Evolutionary conservation across 1,284 basidiomycete genomes (phyloP).

Genomic region (Cutaneotrichosporon dermatis): DNA sequence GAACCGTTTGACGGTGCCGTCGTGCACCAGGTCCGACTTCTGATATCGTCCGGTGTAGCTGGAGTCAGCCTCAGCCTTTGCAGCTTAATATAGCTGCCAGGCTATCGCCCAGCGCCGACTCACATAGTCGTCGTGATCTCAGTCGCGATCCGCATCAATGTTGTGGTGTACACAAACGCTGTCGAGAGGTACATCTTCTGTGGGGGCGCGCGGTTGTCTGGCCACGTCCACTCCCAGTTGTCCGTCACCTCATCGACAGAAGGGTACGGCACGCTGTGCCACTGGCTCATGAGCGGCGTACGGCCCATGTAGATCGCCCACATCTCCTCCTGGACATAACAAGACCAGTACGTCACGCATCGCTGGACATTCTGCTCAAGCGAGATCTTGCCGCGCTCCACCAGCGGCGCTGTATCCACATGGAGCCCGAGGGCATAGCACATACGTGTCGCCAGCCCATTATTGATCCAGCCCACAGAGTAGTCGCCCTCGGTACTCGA

Average conservation of each 20-base stretch:
- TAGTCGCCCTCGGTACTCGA: slow-evolving; percentile 52
- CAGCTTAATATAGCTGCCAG: too few species aligned
- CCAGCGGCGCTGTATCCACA: slow-evolving; percentile 22
- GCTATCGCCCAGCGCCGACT: background rate
- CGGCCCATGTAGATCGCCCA: slow-evolving; percentile 36
- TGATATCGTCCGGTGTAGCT: slow-evolving; percentile 9
- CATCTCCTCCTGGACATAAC: slow-evolving; percentile 30
- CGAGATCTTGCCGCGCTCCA: slow-evolving; percentile 19
- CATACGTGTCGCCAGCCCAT: slow-evolving; percentile 23
- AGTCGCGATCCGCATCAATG: slow-evolving; percentile 9
- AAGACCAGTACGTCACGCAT: slow-evolving; percentile 28
- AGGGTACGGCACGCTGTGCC: slow-evolving; percentile 23
- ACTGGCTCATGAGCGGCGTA: slow-evolving; percentile 21
- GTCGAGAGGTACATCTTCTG: slow-evolving; percentile 10
- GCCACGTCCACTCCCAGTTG: slow-evolving; percentile 23
- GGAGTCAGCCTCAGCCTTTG: too few species aligned
- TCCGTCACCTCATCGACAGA: slow-evolving; percentile 23
- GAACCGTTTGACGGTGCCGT: slow-evolving; percentile 8
- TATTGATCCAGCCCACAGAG: slow-evolving; percentile 27
- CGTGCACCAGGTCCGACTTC: slow-evolving; percentile 10
- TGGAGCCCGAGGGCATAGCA: slow-evolving; percentile 28
- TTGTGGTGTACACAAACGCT: slow-evolving; percentile 10
- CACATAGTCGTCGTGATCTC: slow-evolving; percentile 11
- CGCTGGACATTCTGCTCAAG: slow-evolving; percentile 21
- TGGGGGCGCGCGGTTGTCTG: slow-evolving; percentile 4